Percentiles rank a stretch among this genome's conserved stretches.
phyloP scores from a whole-genome alignment of 352 stramenopile species.

The Globisporangium recalcitrans region DNA sequence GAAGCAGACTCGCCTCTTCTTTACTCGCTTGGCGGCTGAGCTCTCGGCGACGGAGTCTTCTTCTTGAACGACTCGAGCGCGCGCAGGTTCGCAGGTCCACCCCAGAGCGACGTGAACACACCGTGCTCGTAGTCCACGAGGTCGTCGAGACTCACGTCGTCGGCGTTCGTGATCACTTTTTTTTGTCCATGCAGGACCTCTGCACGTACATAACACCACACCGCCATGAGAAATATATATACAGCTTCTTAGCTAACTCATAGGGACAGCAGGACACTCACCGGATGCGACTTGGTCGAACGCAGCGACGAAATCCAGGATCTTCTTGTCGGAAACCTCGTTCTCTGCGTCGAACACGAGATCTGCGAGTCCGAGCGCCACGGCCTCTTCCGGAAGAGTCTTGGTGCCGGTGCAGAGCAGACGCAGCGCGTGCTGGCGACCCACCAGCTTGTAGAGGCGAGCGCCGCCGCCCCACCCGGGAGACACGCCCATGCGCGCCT shows the following conservation, averaged over 20 bases:
- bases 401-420: constrained; percentile 70
- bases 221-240: no score
- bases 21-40: neutral
- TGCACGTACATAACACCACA: constrained; percentile 17
- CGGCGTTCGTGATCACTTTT: constrained; percentile 58
- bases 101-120: constrained; percentile 70
- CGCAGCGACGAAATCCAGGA: constrained; percentile 44
- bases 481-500: constrained; percentile 76
- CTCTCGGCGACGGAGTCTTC: constrained; percentile 16
- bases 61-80: constrained; percentile 55
- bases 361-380: constrained; percentile 66
- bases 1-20: neutral
- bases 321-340: constrained; percentile 23
- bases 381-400: constrained; percentile 35
- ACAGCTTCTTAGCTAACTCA: no score
- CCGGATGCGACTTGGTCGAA: constrained; percentile 52
- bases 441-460: constrained; percentile 74
- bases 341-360: constrained; percentile 38
- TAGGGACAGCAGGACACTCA: constrained; percentile 15
- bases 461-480: constrained; percentile 79
- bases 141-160: constrained; percentile 61
- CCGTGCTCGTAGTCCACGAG: constrained; percentile 57
- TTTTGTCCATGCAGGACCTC: constrained; percentile 71
- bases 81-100: constrained; percentile 65
- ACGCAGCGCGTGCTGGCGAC: constrained; percentile 57